A percentile compares a stretch with the other conserved stretches of the same genome.
These are phyloP conservation scores for Didymella keratinophila DNA, from an alignment of 2,329 filamentous ascomycete species.

Conservation along the genomic window DNA sequence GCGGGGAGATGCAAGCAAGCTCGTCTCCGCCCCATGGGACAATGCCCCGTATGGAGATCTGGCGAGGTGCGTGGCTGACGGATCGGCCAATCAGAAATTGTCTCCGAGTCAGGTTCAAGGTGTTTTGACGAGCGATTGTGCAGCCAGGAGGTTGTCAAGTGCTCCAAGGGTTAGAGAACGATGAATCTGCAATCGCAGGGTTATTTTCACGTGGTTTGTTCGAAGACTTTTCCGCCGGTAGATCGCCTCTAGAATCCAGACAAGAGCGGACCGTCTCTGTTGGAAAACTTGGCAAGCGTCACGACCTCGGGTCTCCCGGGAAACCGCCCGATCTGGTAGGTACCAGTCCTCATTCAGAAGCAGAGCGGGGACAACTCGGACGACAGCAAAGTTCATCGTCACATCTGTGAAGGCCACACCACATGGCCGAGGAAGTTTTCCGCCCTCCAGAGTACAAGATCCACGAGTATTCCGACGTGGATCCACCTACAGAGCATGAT, in stretches of 20 bases:
- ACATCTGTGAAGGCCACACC: slow-evolving; percentile 10
- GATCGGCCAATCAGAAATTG: slow-evolving; percentile 22
- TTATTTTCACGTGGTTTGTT: slow-evolving; percentile 9
- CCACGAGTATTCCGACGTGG: slow-evolving; percentile 21
- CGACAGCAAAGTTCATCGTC: slow-evolving; percentile 16
- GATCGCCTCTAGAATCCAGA: slow-evolving; percentile 25
- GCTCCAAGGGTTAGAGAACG: background rate
- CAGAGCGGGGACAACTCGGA: slow-evolving; percentile 14
- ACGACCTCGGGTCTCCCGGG: background rate
- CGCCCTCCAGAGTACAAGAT: slow-evolving; percentile 23
- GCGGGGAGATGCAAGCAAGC: slow-evolving; percentile 30
- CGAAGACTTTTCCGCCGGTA: slow-evolving; percentile 29
- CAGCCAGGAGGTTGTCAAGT: slow-evolving; percentile 3
- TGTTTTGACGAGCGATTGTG: background rate
- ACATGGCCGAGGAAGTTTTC: slow-evolving; percentile 27
- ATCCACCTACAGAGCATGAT: slow-evolving; percentile 19
- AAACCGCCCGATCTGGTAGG: slow-evolving; percentile 6
- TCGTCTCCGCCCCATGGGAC: slow-evolving; percentile 21
- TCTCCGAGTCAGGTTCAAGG: slow-evolving; percentile 12
- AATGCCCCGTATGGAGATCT: slow-evolving; percentile 29
- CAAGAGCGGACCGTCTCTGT: slow-evolving; percentile 6
- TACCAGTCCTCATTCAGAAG: slow-evolving; percentile 7
- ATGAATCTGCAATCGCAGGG: slow-evolving; percentile 6
- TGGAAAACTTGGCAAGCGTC: slow-evolving; percentile 8
- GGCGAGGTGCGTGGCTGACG: slow-evolving; percentile 19